Evolutionary conservation across 345 rosid species (phyloP), one percentile per base, ranked within the genome.

Genomic region (Lagerstroemia speciosa): DNA sequence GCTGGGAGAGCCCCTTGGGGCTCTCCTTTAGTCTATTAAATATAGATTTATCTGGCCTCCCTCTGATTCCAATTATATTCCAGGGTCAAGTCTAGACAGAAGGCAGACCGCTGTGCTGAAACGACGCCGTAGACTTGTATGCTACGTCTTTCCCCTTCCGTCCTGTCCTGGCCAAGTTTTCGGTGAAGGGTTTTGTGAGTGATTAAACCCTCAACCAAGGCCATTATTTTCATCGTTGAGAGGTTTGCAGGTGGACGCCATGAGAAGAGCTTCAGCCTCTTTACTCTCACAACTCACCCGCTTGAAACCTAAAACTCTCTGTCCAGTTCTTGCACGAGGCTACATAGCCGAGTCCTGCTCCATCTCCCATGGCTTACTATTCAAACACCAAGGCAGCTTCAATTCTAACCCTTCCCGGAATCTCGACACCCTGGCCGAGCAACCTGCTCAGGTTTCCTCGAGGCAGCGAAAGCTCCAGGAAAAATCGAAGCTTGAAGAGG

Each of bases 401-500:
- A 74, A 58, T 70, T 69, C 74, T 9, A 81, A 62, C 71, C 76
- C 83, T 73, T 83, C 67, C 75, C 88, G 85, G 37, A 81, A 73
- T 40, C 72, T 86, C 53, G 83, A 69, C 67, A 83, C 91, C 72
- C 85, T 80, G 62, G 86, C 79, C 37, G 90, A 84, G 46, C 68
- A 73, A 60, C 79, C 80, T 40, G 38, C 77, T 33, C 91, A 80
- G 60, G 16, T 79, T 55, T 75, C 93, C 60, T 67, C 90, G 16
- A 80, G 84, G 57, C 92, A 83, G 82, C 71, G 85, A 63, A 83
- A 82, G 78, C 55, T 80, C 62, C 80, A 78, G 36, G 88, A 83
- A 73, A 94, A 78, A 62, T 74, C 80, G 48, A 84, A 86, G 67
- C 90, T 94, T 36, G 98, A 94, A 45, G 96, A 88, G 66, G 86